These are phyloP conservation scores for Teunomyces aglyptinius DNA, from an alignment of 805 yeast species.

Conservation along the genomic window DNA sequence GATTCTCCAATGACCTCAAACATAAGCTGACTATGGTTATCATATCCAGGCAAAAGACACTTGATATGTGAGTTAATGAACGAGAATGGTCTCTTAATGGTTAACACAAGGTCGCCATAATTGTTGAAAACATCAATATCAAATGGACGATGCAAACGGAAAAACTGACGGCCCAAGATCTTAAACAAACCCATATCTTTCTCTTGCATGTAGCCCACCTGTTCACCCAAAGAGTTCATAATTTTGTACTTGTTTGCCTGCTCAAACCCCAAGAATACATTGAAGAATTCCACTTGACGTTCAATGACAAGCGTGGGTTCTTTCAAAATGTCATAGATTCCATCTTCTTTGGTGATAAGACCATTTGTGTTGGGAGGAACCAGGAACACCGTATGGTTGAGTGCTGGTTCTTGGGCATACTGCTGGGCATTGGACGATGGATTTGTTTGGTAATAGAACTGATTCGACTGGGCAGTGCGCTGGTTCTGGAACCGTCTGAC, in stretches of 20 bases:
- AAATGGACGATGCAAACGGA: conserved; percentile 84
- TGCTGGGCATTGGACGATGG: conserved; percentile 25
- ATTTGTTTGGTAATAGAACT: conserved; percentile 25
- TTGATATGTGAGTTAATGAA: conserved; percentile 87
- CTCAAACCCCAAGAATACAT: conserved; percentile 82
- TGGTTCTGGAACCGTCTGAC: conserved; percentile 18
- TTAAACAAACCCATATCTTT: conserved; percentile 69
- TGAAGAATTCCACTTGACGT: conserved; percentile 85
- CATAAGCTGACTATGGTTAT: conserved; percentile 31
- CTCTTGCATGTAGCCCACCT: conserved; percentile 79
- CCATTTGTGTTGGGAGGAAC: conserved; percentile 48
- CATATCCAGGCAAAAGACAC: conserved; percentile 58
- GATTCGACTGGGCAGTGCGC: conserved; percentile 8
- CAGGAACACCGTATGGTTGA: conserved; percentile 29
- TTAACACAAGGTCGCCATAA: conserved; percentile 57
- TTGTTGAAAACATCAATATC: conserved; percentile 68
- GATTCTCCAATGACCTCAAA: conserved; percentile 72
- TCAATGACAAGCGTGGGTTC: conserved; percentile 88
- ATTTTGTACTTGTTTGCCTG: conserved; percentile 82
- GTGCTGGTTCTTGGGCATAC: conserved; percentile 27
- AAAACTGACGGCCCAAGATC: conserved; percentile 77
- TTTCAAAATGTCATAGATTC: conserved; percentile 57
- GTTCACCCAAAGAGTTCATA: conserved; percentile 69
- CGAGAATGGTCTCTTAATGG: conserved; percentile 79
- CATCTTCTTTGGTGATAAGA: conserved; percentile 54